Conservation (phyloP, 2,329 filamentous ascomycete genomes). For the Neospermospora avenae region DNA sequence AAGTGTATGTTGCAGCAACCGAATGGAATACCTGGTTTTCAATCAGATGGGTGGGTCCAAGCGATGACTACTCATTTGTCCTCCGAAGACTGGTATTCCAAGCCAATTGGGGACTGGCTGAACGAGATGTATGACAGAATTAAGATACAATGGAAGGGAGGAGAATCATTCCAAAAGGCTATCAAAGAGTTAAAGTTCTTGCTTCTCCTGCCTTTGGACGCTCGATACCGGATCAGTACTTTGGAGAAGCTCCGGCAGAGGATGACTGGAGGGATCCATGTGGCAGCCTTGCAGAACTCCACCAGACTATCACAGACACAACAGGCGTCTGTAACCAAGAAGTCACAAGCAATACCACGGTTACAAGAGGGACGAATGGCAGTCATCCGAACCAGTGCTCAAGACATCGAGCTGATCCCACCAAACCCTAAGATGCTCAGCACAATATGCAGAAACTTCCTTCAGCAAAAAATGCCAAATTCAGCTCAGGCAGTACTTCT, state of each 20-base stretch:
- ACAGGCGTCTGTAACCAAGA: not conserved
- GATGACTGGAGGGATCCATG: not conserved
- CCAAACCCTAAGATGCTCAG: conserved; percentile 9
- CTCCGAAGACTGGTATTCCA: not conserved
- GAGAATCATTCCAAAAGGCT: not conserved
- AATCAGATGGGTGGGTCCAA: not conserved
- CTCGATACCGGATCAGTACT: not conserved
- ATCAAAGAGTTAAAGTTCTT: not conserved
- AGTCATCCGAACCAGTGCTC: conserved; percentile 1
- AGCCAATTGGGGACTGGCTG: not conserved
- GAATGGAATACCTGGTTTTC: not conserved
- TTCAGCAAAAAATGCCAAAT: conserved; percentile 9
- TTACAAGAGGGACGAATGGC: not conserved
- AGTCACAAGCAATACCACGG: not conserved
- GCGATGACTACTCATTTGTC: not conserved
- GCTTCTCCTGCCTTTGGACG: not conserved
- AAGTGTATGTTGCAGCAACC: not conserved
- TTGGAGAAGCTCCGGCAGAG: not conserved
- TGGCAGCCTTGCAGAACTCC: not conserved
- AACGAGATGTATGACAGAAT: not conserved
- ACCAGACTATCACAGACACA: not conserved
- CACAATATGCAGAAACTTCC: conserved; percentile 20
- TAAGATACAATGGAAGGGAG: not conserved
- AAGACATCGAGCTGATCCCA: conserved; percentile 6
- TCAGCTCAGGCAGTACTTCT: conserved; percentile 26